These are phyloP conservation scores for Cladophialophora chaetospira DNA, from an alignment of 2,329 filamentous ascomycete species.

Conservation along the genomic window DNA sequence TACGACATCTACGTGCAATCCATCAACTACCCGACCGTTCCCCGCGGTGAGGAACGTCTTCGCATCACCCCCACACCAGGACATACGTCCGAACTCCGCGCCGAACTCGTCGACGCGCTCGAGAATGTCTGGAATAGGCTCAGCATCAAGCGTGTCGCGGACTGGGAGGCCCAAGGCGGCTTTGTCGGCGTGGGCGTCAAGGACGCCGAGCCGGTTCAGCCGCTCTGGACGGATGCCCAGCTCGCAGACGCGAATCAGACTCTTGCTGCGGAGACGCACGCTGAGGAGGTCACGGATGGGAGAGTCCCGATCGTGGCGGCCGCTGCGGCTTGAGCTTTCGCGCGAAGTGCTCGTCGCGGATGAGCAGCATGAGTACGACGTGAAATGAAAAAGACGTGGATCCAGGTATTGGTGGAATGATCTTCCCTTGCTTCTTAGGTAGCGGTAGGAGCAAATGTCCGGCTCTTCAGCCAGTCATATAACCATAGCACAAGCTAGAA, in stretches of 20 bases:
- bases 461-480: slow-evolving; percentile 31
- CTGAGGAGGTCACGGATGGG: slow-evolving; percentile 18
- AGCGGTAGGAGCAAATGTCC: slow-evolving; percentile 19
- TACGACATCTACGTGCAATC: slow-evolving; percentile 96
- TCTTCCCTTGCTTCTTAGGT: neutral
- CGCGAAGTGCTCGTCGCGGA: slow-evolving; percentile 24
- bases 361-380: neutral
- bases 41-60: slow-evolving; percentile 94
- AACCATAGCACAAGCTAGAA: too few relatives aligned
- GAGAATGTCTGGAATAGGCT: slow-evolving; percentile 87
- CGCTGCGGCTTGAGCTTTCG: slow-evolving; percentile 30
- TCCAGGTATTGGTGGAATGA: too few relatives aligned
- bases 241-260: slow-evolving; percentile 47
- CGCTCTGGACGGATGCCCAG: slow-evolving; percentile 92
- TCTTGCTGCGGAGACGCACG: slow-evolving; percentile 11
- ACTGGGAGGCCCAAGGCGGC: slow-evolving; percentile 88
- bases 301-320: slow-evolving; percentile 28
- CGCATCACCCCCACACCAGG: slow-evolving; percentile 95
- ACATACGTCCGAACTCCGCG: slow-evolving; percentile 79
- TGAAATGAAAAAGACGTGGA: too few relatives aligned
- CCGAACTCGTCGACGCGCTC: slow-evolving; percentile 80
- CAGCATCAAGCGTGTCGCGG: slow-evolving; percentile 85
- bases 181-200: slow-evolving; percentile 91
- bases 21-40: slow-evolving; percentile 98
- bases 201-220: slow-evolving; percentile 60